A percentile compares a stretch with the other conserved stretches of the same genome.
Evolutionary conservation across 2,329 filamentous ascomycete genomes (phyloP).

Genomic region (Aspergillus oerlinghausenensis): DNA sequence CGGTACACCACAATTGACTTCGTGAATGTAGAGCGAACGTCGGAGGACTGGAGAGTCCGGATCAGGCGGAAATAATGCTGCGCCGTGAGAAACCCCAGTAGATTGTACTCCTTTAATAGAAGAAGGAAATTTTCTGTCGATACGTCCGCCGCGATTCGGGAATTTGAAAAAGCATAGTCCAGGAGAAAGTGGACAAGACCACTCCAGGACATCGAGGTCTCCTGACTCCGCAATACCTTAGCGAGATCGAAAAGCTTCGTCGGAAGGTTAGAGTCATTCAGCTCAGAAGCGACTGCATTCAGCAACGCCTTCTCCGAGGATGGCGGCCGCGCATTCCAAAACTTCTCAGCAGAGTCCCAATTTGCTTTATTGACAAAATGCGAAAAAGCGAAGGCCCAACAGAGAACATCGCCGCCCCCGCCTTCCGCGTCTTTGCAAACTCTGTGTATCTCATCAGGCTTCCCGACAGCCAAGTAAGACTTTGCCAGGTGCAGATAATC

Average conservation of each 20-base stretch:
- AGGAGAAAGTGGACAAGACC: slow-evolving; percentile 23
- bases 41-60: slow-evolving; percentile 23
- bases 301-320: slow-evolving; percentile 8
- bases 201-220: neutral
- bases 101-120: slow-evolving; percentile 22
- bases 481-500: slow-evolving; percentile 45
- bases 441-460: slow-evolving; percentile 34
- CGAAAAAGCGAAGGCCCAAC: slow-evolving; percentile 29
- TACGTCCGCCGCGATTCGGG: slow-evolving; percentile 21
- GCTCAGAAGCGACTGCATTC: slow-evolving; percentile 9
- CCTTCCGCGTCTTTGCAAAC: slow-evolving; percentile 40
- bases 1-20: slow-evolving; percentile 38
- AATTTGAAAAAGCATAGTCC: slow-evolving; percentile 21
- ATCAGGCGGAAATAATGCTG: slow-evolving; percentile 29
- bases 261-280: slow-evolving; percentile 15
- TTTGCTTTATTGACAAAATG: slow-evolving; percentile 26
- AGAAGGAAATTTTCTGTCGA: slow-evolving; percentile 29
- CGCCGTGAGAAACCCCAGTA: slow-evolving; percentile 19
- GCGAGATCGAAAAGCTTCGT: slow-evolving; percentile 20
- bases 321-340: slow-evolving; percentile 26
- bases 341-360: slow-evolving; percentile 28
- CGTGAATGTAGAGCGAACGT: slow-evolving; percentile 22
- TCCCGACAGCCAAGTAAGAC: slow-evolving; percentile 39
- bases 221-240: slow-evolving; percentile 12
- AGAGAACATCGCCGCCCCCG: slow-evolving; percentile 20